Evolutionary conservation across 768 basidiomycete genomes (phyloP).

Genomic region (Xerocomus potaroensis): DNA sequence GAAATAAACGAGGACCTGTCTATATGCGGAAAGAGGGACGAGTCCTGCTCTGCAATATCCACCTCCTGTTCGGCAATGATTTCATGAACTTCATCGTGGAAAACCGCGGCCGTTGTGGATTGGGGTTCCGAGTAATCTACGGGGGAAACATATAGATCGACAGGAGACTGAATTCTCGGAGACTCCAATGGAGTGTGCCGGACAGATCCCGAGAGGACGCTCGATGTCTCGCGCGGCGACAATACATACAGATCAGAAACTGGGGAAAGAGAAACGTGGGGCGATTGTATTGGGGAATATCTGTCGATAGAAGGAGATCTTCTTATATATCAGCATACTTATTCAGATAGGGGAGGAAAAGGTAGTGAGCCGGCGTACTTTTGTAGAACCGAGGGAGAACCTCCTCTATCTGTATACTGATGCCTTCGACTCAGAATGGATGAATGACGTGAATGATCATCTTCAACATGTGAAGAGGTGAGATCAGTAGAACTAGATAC

Average conservation of each 20-base stretch:
- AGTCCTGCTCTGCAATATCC: not conserved
- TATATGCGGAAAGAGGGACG: not conserved
- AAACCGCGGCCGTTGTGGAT: no score
- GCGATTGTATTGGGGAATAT: not conserved
- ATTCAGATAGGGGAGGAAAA: no score
- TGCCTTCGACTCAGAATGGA: no score
- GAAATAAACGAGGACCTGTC: slow-evolving; percentile 1
- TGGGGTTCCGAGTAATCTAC: not conserved
- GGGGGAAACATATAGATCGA: not conserved
- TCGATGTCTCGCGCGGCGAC: not conserved
- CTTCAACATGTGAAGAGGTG: not conserved
- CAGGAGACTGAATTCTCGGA: not conserved
- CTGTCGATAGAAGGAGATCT: no score
- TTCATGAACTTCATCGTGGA: not conserved
- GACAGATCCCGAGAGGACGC: not conserved
- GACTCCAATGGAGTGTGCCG: not conserved
- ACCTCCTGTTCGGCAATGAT: not conserved
- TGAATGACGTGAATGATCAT: no score
- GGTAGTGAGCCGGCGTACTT: not conserved
- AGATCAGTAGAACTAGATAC: not conserved
- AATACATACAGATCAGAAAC: not conserved
- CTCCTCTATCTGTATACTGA: no score
- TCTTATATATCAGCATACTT: no score
- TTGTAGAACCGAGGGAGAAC: not conserved
- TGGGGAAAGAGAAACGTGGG: not conserved